Evolutionary conservation across 2,329 filamentous ascomycete species (phyloP).

Genomic region (Neurospora crassa): DNA sequence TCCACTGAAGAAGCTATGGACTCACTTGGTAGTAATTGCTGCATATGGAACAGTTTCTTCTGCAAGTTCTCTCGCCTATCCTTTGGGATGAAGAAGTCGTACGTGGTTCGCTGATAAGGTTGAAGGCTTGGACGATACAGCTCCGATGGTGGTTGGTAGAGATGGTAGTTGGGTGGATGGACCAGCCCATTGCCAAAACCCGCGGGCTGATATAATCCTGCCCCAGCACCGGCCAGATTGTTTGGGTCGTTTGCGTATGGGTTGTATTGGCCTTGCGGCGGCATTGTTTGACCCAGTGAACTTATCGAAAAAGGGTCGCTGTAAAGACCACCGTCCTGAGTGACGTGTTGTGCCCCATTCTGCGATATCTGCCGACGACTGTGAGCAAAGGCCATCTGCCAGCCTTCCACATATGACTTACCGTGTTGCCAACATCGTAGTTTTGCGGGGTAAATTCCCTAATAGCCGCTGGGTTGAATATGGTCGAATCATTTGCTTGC

Average conservation of each 20-base stretch:
- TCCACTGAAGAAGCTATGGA: slow-evolving; percentile 6
- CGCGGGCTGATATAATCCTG: slow-evolving; percentile 56
- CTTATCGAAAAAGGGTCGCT: slow-evolving; percentile 57
- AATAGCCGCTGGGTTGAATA: slow-evolving; percentile 48
- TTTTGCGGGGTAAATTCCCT: slow-evolving; percentile 49
- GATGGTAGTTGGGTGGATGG: slow-evolving; percentile 77
- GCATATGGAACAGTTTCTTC: slow-evolving; percentile 74
- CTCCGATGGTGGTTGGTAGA: slow-evolving; percentile 73
- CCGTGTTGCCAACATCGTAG: slow-evolving; percentile 40
- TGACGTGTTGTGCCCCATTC: slow-evolving; percentile 33
- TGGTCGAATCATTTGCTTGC: slow-evolving; percentile 13
- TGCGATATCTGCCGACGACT: neutral
- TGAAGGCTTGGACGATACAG: slow-evolving; percentile 73
- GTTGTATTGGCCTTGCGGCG: slow-evolving; percentile 46
- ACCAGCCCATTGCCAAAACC: slow-evolving; percentile 38
- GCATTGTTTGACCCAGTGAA: slow-evolving; percentile 41
- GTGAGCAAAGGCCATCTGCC: slow-evolving; percentile 2
- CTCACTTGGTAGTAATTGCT: slow-evolving; percentile 74
- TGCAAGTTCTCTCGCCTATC: slow-evolving; percentile 80
- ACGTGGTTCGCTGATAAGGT: slow-evolving; percentile 75
- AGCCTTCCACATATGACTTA: slow-evolving; percentile 22
- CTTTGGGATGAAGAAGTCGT: slow-evolving; percentile 88
- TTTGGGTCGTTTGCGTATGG: slow-evolving; percentile 70
- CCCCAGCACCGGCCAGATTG: slow-evolving; percentile 43
- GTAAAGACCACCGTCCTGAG: slow-evolving; percentile 36